Evolutionary conservation across 2,329 filamentous ascomycete species (phyloP).

Genomic region (Aspergillus fumigatus): DNA sequence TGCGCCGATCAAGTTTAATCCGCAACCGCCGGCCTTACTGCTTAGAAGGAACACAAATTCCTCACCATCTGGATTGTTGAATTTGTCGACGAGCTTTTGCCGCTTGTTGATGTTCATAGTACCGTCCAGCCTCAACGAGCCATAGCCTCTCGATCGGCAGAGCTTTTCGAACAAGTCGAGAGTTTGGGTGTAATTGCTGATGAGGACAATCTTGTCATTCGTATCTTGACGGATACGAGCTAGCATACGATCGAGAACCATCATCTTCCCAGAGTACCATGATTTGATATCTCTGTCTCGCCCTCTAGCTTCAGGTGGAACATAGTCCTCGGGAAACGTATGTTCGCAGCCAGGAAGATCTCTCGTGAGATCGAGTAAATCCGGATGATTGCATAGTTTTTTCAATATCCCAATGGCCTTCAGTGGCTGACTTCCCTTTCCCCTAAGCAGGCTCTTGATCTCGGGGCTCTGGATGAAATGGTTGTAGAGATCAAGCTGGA

Average conservation of each 20-base stretch:
- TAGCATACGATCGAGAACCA: slow-evolving; percentile 96
- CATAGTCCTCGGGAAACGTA: slow-evolving; percentile 78
- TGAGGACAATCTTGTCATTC: slow-evolving; percentile 98
- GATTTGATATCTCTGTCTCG: slow-evolving; percentile 88
- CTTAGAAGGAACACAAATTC: slow-evolving; percentile 97
- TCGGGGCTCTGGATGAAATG: slow-evolving; percentile 95
- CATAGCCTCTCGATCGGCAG: slow-evolving; percentile 80
- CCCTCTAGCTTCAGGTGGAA: slow-evolving; percentile 80
- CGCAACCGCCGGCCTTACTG: slow-evolving; percentile 93
- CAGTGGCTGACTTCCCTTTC: slow-evolving; percentile 91
- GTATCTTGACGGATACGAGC: slow-evolving; percentile 92
- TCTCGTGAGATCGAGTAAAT: slow-evolving; percentile 74
- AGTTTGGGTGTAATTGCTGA: slow-evolving; percentile 97
- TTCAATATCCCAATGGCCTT: slow-evolving; percentile 97
- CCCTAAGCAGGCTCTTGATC: slow-evolving; percentile 84
- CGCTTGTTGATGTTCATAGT: slow-evolving; percentile 98
- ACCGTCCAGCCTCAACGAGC: slow-evolving; percentile 83
- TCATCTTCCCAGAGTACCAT: slow-evolving; percentile 98
- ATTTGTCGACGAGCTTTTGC: slow-evolving; percentile 94
- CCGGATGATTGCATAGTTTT: slow-evolving; percentile 97
- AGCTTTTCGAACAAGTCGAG: slow-evolving; percentile 90
- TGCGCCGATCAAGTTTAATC: slow-evolving; percentile 89
- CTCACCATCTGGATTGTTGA: slow-evolving; percentile 84
- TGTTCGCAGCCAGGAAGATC: slow-evolving; percentile 85
- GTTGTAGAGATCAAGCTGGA: slow-evolving; percentile 91